Base-by-base conservation (phyloP, 495 filamentous ascomycete species). In the Chaetomidium leptoderma region DNA sequence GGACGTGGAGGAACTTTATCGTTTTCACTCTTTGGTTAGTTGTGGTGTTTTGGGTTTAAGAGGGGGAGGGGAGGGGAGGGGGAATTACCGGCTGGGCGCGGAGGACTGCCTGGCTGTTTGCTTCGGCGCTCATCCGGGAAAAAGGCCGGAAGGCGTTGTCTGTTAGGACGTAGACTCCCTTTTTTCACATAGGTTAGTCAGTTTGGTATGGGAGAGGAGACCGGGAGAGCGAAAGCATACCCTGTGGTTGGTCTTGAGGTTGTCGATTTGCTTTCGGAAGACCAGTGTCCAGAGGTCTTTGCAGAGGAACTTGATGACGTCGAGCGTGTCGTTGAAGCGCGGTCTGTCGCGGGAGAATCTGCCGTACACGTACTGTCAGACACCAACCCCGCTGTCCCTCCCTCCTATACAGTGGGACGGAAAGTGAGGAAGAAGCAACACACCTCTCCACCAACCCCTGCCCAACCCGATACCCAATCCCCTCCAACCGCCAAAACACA, bases 181-280 rank as follows among this genome's bases (percentile, higher is more conserved):
- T 4, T 17, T 0, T 13, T 21, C 13, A 3, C 9, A 19, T 3
- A 7, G 17, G 27, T 51, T 33, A 46, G 43, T 30, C 30, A 33
- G 13, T 30, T 26, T 16, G 17, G 1, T 9, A 16, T 39, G 13
- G 13, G 3, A 0, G 14, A 42, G 10, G 13, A 47, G 11, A 14
- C 11, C 4, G 42, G 8, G 55, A 43, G 32, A 40, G 48, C 44
- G 47, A 24, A 26, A 29, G 23, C 77, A 17, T 77, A 90, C 89
- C 65, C 93, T 81, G 69, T 98, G 93, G 70, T 98, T 98, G 14
- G 93, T 98, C 77, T 97, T 98, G 40, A 98, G 77, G 74, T 97
- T 97, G 70, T 98, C 93, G 64, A 97, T 86, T 72, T 97, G 93
- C 73, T 98, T 98, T 70, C 90, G 79, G 72, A 96, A 98, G 32